These are phyloP conservation scores for Jamesozyma spencerorum DNA, from an alignment of 805 yeast genomes.

Conservation along the genomic window DNA sequence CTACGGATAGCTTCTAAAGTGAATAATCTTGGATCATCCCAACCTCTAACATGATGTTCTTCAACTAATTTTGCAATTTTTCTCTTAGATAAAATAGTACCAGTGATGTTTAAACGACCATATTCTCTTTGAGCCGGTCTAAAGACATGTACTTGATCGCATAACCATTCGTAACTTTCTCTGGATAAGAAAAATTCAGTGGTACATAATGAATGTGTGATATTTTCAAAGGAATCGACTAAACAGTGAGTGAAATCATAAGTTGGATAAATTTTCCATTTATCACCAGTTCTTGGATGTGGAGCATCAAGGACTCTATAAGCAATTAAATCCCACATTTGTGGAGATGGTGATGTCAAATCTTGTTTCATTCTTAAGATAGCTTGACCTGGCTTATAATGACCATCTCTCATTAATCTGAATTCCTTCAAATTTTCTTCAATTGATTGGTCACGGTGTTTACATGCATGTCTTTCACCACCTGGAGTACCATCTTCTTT, in stretches of 20 bases:
- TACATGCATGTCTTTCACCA: slow-evolving; percentile 80
- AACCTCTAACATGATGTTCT: slow-evolving; percentile 74
- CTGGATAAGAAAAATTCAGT: slow-evolving; percentile 88
- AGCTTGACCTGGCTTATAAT: slow-evolving; percentile 82
- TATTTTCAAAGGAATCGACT: slow-evolving; percentile 95
- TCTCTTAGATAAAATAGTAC: slow-evolving; percentile 90
- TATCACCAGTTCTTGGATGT: slow-evolving; percentile 93
- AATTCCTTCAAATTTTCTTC: slow-evolving; percentile 75
- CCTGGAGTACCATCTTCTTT: slow-evolving; percentile 88
- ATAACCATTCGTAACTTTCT: slow-evolving; percentile 96
- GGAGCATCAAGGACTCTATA: slow-evolving; percentile 87
- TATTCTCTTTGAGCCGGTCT: slow-evolving; percentile 99
- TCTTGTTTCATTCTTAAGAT: slow-evolving; percentile 96
- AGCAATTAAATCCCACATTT: slow-evolving; percentile 99
- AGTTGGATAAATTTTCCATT: slow-evolving; percentile 97
- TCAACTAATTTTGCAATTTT: slow-evolving; percentile 89
- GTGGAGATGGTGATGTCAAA: slow-evolving; percentile 82
- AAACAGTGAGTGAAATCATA: slow-evolving; percentile 98
- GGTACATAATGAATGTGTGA: slow-evolving; percentile 92
- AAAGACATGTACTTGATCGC: slow-evolving; percentile 89
- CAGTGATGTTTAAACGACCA: slow-evolving; percentile 91
- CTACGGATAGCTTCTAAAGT: slow-evolving; percentile 91
- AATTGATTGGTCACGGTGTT: slow-evolving; percentile 57
- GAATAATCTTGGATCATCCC: slow-evolving; percentile 97
- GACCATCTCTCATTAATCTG: slow-evolving; percentile 86